Conservation (phyloP, 441 rosid species). For the Pelargonium australe region DNA sequence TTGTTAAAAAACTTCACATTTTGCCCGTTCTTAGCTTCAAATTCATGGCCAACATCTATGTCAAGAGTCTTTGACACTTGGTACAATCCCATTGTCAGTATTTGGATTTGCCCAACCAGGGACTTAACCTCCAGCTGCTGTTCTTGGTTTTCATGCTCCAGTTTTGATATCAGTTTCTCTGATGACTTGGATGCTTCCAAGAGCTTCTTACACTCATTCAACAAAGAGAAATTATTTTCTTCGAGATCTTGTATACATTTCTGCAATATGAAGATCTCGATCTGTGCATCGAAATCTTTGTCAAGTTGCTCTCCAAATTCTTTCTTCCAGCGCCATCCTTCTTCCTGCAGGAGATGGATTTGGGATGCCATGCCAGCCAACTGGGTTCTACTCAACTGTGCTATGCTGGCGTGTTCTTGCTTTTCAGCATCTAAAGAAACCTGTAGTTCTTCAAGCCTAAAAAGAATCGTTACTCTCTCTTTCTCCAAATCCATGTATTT, state of each 20-base stretch:
- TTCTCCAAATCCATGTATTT: conserved; percentile 41
- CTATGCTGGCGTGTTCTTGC: conserved; percentile 45
- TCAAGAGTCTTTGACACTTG: conserved; percentile 48
- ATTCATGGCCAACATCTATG: conserved; percentile 30
- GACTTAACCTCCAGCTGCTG: conserved; percentile 48
- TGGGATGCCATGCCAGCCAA: conserved; percentile 48
- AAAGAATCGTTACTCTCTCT: conserved; percentile 49
- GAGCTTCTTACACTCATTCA: conserved; percentile 48
- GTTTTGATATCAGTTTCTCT: conserved; percentile 47
- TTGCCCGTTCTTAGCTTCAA: conserved; percentile 33
- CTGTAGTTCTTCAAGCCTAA: conserved; percentile 46
- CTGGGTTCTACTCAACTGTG: conserved; percentile 32
- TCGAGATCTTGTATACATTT: conserved; percentile 57
- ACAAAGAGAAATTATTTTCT: conserved; percentile 49
- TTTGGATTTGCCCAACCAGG: conserved; percentile 39
- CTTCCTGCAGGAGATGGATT: conserved; percentile 49
- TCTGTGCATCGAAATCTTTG: conserved; percentile 46
- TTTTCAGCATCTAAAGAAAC: conserved; percentile 42
- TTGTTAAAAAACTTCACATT: conserved; percentile 38
- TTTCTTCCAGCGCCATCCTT: conserved; percentile 44
- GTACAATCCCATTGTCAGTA: conserved; percentile 48
- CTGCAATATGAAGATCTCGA: conserved; percentile 64
- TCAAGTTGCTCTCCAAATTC: conserved; percentile 60
- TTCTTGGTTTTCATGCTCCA: conserved; percentile 50
- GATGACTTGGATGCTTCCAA: conserved; percentile 50